Base-by-base conservation (phyloP, 495 filamentous ascomycete species). In the Aspergillus bridgeri region DNA sequence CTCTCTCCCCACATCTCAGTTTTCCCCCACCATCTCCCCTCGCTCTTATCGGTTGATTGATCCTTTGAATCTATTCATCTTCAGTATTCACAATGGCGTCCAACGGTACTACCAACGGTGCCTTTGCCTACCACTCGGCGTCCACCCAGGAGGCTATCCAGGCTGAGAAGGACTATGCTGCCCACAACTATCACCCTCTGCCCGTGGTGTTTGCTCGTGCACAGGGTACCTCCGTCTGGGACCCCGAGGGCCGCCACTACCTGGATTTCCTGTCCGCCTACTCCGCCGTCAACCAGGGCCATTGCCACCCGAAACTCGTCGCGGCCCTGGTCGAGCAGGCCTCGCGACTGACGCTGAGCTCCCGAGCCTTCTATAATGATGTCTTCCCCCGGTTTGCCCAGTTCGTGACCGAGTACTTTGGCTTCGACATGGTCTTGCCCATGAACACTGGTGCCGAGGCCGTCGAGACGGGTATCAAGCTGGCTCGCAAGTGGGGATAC, bases 361-460 rank as follows among this genome's bases (percentile, higher is more conserved):
- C 91, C 50, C 86, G 94, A 52, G 94, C 94, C 25, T 99, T 99
- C 78, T 89, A 98, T 79, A 99, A 99, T 70, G 94, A 99, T 79
- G 94, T 99, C 38, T 98, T 99, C 78, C 94, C 94, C 43, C 84
- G 88, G 50, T 99, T 96, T 79, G 92, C 94, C 44, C 85, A 96
- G 74, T 95, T 92, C 72, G 89, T 97, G 52, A 93, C 90, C 60
- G 69, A 83, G 57, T 86, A 83, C 68, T 96, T 97, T 68, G 93
- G 91, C 47, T 99, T 92, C 73, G 95, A 98, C 70, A 99, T 98
- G 94, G 92, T 96, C 22, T 75, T 99, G 74, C 94, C 94, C 48
- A 98, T 99, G 94, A 98, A 98, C 77, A 99, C 94, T 8, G 94
- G 94, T 48, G 94, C 92, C 25, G 94, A 99, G 77, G 94, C 94